Evolutionary conservation across 2,329 filamentous ascomycete genomes (phyloP), one percentile per base, ranked within the genome.

Genomic region (Ophiostoma tasmaniense): DNA sequence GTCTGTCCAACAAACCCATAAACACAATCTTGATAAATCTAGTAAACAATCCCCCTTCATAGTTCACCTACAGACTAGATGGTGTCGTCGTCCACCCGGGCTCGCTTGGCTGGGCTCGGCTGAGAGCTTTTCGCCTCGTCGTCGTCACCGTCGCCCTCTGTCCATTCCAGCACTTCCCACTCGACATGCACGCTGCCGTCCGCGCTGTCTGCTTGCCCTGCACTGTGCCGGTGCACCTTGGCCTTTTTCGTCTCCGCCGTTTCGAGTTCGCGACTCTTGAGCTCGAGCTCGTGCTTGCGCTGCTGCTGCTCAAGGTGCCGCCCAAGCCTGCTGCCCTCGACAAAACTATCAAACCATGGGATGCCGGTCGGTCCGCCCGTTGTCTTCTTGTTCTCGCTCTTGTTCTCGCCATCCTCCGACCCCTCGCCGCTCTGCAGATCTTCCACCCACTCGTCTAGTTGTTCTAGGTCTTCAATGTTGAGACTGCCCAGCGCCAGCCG

Each of bases 81-180:
- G 37, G 52, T 70, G 61, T 69, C 71, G 20, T 69, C 73, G 28
- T 73, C 73, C 59, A 70, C 75, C 77, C 87, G 87, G 72, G 67
- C 69, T 28, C 86, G 80, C 78, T 88, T 88, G 66, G 78, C 79
- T 22, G 79, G 77, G 67, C 76, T 76, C 14, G 77, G 74, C 39
- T 76, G 28, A 71, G 39, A 81, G 39, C 52, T 87, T 45, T 42
- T 22, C 17, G 76, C 66, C 75, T 45, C 52, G 55, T n/a, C 66
- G 22, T n/a, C 30, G 3, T 30, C 52, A 8, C 33, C 33, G 10
- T 76, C 73, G 59, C 80, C 81, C 67, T 82, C 83, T 64, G 82
- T 84, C 82, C 86, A 93, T 79, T 97, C 93, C 52, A 89, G 83
- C 72, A 97, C 84, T 78, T 96, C 92, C 91, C 92, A 96, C 75